A percentile compares a stretch with the other conserved stretches of the same genome.
Evolutionary conservation across 257 asterid species (phyloP).

Genomic region (Ocimum tenuiflorum): DNA sequence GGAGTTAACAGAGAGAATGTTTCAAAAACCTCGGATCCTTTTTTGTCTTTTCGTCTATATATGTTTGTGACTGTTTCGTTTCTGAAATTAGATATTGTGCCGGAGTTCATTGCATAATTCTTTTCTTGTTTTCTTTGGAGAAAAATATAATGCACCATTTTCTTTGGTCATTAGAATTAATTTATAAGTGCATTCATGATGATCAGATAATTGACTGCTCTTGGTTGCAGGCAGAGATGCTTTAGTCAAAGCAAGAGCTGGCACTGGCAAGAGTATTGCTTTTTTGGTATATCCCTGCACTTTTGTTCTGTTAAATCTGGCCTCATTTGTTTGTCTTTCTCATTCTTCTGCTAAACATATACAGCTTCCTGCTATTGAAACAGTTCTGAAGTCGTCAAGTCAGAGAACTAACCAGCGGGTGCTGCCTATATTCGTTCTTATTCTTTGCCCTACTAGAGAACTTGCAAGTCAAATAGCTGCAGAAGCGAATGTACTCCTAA

Average conservation of each 20-base stretch:
- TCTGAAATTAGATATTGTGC: no score
- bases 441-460: slow-evolving; percentile 90
- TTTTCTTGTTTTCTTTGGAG: no score
- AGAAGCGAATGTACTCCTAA: slow-evolving; percentile 80
- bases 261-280: slow-evolving; percentile 89
- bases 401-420: slow-evolving; percentile 30
- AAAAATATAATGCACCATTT: no score
- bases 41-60: no score
- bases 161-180: no score
- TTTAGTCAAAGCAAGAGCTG: slow-evolving; percentile 86
- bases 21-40: no score
- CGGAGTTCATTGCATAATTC: no score
- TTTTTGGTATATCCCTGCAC: slow-evolving; percentile 57
- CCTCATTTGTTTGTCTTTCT: slow-evolving; percentile 5
- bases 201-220: background rate
- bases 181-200: no score
- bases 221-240: slow-evolving; percentile 65
- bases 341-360: slow-evolving; percentile 52
- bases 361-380: slow-evolving; percentile 99
- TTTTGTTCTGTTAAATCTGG: slow-evolving; percentile 6
- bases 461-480: slow-evolving; percentile 95
- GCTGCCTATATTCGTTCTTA: slow-evolving; percentile 60
- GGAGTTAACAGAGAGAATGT: no score
- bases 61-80: no score
- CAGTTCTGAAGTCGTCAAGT: slow-evolving; percentile 70